phyloP scores from a whole-genome alignment of 2,329 filamentous ascomycete genomes.

The Fusarium cicatricum region DNA sequence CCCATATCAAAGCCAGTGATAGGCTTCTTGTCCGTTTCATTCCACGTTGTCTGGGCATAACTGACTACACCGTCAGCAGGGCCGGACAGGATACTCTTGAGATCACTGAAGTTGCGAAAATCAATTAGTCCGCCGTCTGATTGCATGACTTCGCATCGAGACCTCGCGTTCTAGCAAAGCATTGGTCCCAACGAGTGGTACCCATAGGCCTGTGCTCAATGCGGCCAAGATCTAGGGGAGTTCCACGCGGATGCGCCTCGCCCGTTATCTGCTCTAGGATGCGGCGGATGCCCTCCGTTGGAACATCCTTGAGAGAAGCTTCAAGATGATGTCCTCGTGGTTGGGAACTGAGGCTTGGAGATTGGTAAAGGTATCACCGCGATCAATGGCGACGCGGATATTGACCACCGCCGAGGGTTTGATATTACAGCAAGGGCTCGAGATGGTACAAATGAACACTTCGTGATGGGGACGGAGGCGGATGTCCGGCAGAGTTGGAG shows the following conservation, averaged over 20 bases:
- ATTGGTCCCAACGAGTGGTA: no score
- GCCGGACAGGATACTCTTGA: conserved; percentile 75
- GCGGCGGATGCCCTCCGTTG: conserved; percentile 73
- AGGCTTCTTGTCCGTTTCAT: conserved; percentile 70
- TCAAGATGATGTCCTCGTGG: conserved; percentile 73
- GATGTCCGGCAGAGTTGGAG: conserved; percentile 26
- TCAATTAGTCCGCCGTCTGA: conserved; percentile 62
- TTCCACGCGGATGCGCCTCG: conserved; percentile 43
- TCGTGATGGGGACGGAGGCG: conserved; percentile 23
- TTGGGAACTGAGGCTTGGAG: conserved; percentile 56
- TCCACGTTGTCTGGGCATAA: conserved; percentile 77
- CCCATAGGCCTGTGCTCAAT: conserved; percentile 55
- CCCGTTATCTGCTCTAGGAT: conserved; percentile 47
- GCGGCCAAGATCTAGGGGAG: conserved; percentile 44
- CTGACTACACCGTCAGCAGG: conserved; percentile 82
- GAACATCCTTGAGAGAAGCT: conserved; percentile 77
- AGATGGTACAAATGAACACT: no score
- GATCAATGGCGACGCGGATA: no score
- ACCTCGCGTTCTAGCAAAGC: neutral
- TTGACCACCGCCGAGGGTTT: conserved; percentile 1
- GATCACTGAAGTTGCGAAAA: conserved; percentile 70
- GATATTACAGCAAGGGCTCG: no score
- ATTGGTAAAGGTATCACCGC: no score
- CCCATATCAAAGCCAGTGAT: conserved; percentile 79
- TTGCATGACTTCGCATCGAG: conserved; percentile 50